Conservation (phyloP, 331 rosid species). For the Pyrus hybrid region DNA sequence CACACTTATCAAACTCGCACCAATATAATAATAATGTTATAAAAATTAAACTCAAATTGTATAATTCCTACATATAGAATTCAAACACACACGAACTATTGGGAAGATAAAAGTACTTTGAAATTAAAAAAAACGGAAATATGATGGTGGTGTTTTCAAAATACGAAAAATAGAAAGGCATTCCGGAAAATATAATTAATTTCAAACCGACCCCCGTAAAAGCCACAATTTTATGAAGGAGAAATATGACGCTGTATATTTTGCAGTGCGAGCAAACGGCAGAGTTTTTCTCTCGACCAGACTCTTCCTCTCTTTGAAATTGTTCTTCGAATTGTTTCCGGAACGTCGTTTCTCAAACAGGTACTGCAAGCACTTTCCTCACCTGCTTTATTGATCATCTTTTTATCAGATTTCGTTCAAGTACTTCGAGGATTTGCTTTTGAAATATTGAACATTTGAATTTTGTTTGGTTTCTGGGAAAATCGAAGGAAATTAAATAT, state of each 20-base stretch:
- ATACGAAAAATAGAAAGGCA: background rate
- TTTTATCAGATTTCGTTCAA: background rate
- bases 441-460: background rate
- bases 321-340: conserved; percentile 2
- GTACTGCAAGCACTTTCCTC: conserved; percentile 23
- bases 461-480: background rate
- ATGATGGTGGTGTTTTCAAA: background rate
- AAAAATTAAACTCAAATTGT: too few species aligned
- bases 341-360: conserved; percentile 13
- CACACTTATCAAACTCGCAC: too few species aligned
- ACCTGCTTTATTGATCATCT: background rate
- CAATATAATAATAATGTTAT: too few species aligned
- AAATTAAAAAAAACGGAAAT: background rate
- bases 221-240: background rate
- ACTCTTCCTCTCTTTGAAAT: background rate
- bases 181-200: background rate
- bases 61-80: too few species aligned
- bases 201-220: background rate
- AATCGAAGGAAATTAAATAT: background rate
- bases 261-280: conserved; percentile 10
- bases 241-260: background rate
- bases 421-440: background rate
- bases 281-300: conserved; percentile 26
- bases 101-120: too few species aligned
- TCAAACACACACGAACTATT: too few species aligned